A percentile compares a stretch with the other conserved stretches of the same genome.
Evolutionary conservation across 1,139 yeast genomes (phyloP).

Genomic region (Pichia sp.): DNA sequence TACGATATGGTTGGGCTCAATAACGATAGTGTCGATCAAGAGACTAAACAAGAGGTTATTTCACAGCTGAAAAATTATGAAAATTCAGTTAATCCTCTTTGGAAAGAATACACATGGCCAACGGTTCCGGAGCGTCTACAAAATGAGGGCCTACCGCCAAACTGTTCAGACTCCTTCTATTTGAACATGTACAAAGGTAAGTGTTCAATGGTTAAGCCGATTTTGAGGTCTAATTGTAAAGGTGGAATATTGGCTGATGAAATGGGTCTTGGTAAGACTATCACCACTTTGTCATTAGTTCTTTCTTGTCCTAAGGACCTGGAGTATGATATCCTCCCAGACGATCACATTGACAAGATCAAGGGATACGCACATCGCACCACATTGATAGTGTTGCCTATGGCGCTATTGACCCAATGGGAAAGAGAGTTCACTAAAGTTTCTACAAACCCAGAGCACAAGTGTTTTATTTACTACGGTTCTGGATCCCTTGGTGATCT

Average conservation of each 20-base stretch:
- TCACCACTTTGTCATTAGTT: slow-evolving; percentile 70
- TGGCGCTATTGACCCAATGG: slow-evolving; percentile 91
- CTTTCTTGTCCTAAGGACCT: slow-evolving; percentile 54
- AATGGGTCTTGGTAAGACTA: slow-evolving; percentile 95
- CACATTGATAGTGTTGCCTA: slow-evolving; percentile 81
- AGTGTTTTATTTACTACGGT: slow-evolving; percentile 67
- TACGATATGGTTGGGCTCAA: slow-evolving; percentile 31
- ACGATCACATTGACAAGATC: slow-evolving; percentile 5
- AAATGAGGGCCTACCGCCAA: neutral
- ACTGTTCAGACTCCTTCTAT: slow-evolving; percentile 40
- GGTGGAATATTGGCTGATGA: slow-evolving; percentile 98
- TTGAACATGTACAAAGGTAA: slow-evolving; percentile 83
- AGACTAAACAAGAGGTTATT: slow-evolving; percentile 20
- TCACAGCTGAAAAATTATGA: slow-evolving; percentile 23
- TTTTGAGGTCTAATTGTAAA: slow-evolving; percentile 45
- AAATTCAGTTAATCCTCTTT: slow-evolving; percentile 75
- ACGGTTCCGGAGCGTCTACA: slow-evolving; percentile 15
- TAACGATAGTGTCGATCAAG: slow-evolving; percentile 21
- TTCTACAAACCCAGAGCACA: slow-evolving; percentile 36
- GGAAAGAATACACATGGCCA: slow-evolving; percentile 83
- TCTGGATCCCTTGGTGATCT: slow-evolving; percentile 46
- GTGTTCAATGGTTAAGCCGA: slow-evolving; percentile 61
- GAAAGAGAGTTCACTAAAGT: slow-evolving; percentile 66
- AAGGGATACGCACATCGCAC: slow-evolving; percentile 57
- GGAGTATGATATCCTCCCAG: slow-evolving; percentile 7